phyloP scores from a whole-genome alignment of 2,329 filamentous ascomycete species.

The Stemphylium beticola region DNA sequence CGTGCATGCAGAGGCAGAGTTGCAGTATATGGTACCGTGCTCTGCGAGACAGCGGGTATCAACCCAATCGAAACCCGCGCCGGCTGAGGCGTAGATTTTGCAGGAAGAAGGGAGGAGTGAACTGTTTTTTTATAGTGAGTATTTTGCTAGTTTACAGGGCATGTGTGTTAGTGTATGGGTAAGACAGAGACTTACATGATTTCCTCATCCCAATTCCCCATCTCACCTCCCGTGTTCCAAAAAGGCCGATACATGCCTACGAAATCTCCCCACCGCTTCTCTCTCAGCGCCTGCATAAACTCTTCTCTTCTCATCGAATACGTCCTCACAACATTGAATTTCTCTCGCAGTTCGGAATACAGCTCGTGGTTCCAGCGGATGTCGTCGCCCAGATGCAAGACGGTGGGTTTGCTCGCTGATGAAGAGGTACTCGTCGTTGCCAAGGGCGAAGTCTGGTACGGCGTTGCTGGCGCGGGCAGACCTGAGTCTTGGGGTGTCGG shows the following conservation, averaged over 20 bases:
- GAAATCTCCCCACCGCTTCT: constrained; percentile 52
- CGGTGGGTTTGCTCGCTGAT: constrained; percentile 34
- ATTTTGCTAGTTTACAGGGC: neutral
- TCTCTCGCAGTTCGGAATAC: constrained; percentile 45
- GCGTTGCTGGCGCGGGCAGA: no score
- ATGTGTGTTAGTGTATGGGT: no score
- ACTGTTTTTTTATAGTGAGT: constrained; percentile 10
- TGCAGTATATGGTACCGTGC: constrained; percentile 73
- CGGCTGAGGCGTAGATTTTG: constrained; percentile 65
- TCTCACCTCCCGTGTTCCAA: constrained; percentile 70
- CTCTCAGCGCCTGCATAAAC: constrained; percentile 49
- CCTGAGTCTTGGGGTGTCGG: no score
- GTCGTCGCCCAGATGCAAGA: constrained; percentile 54
- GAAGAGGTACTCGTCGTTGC: no score
- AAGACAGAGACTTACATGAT: constrained; percentile 59
- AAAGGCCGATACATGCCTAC: constrained; percentile 63
- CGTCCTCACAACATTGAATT: constrained; percentile 50
- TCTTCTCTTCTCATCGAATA: constrained; percentile 49
- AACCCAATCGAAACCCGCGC: constrained; percentile 69
- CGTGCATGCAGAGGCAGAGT: constrained; percentile 71
- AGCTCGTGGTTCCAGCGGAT: constrained; percentile 55
- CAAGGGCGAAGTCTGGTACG: no score
- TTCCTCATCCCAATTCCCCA: constrained; percentile 68
- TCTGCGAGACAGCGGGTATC: constrained; percentile 66
- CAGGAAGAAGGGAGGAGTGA: constrained; percentile 57